Evolutionary conservation across 768 basidiomycete genomes (phyloP), one percentile per base, ranked within the genome.

Genomic region (Lactarius akahatsu): DNA sequence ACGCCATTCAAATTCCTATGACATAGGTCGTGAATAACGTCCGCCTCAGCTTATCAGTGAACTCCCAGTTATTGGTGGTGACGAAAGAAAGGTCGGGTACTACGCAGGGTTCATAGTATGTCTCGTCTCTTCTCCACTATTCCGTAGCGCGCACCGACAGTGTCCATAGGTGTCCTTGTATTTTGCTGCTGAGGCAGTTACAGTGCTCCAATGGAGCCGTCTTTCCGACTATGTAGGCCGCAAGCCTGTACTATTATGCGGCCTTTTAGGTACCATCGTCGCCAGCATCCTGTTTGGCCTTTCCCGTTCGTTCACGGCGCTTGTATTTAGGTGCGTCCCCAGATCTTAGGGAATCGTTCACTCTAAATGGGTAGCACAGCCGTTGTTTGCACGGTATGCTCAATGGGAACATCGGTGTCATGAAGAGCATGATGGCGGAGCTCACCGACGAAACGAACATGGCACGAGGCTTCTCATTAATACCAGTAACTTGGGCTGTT

Each of bases 301-400:
- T 16, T 76, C 78, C 2, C 73, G 71, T 40, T 75, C 77, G 1
- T 79, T 76, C 68, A 64, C 65, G 34, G 71, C 69, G 0, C 71
- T 78, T 23, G 63, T 56, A 9, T 16, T 74, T 43, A 77, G 74
- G 76, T 76, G 34, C 20, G 63, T 30, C 30, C 7, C 52, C 11
- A 28, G 6, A 47, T 28, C 13, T 10, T 15, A 5, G 43, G 2
- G 18, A 63, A 38, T 8, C 36, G 32, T 26, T 34, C 45, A 20
- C n/a, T 89, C 89, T 67, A 88, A 88, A 43, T 90, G 90, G 70
- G 82, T 86, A 87, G 86, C 30, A 16, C 36, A 60, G 55, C 45
- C 20, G 62, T 16, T 61, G 11, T 54, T 59, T 64, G 45, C 57
- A 57, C 10, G 63, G 63, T 20, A 57, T 57, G 32, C 43, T 63